Conservation (phyloP, 345 rosid species). For the Cardiospermum halicacabum region DNA sequence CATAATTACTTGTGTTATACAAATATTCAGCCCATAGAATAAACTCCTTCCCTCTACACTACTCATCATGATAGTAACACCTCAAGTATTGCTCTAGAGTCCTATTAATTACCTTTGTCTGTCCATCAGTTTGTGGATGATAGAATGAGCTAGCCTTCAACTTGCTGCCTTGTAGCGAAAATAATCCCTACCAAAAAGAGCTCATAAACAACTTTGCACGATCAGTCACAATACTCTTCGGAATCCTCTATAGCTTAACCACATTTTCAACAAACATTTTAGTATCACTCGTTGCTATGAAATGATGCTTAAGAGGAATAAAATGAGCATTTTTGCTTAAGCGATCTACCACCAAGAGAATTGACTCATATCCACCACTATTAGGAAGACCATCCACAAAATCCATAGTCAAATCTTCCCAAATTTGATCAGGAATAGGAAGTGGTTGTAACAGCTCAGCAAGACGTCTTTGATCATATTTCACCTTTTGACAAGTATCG, state of each 20-base stretch:
- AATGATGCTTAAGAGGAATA: background rate
- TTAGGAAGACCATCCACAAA: background rate
- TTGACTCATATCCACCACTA: background rate
- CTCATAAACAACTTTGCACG: background rate
- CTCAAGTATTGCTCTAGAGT: background rate
- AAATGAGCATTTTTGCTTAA: constrained; percentile 1
- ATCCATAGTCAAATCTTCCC: background rate
- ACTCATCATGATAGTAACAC: background rate
- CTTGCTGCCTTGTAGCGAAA: background rate
- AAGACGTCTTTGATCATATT: background rate
- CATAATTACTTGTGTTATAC: background rate
- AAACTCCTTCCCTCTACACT: background rate
- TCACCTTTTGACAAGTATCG: background rate
- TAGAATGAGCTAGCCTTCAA: background rate
- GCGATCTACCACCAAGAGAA: background rate
- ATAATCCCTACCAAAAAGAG: background rate
- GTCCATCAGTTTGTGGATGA: background rate
- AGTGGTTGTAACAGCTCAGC: background rate
- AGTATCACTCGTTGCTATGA: background rate
- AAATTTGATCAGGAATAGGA: background rate
- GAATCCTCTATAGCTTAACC: background rate
- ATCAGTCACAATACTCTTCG: no score
- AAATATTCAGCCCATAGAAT: background rate
- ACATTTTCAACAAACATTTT: background rate
- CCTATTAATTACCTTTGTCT: no score